Conservation (phyloP, 352 stramenopile species). For the Globisporangium sylvaticum region DNA sequence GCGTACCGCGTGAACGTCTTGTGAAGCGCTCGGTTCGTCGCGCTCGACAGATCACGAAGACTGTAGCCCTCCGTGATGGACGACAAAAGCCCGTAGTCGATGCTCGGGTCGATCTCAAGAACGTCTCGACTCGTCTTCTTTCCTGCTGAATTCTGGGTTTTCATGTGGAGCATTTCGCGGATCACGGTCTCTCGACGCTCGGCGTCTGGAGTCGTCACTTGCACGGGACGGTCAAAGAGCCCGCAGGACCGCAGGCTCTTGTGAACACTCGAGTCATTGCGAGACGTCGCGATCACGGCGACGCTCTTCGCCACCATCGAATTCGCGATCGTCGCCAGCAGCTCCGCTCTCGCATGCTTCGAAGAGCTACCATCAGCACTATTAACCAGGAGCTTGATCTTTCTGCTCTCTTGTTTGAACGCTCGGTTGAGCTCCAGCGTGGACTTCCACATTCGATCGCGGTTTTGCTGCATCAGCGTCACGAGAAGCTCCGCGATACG, state of each 20-base stretch:
- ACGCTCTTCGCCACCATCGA: constrained; percentile 70
- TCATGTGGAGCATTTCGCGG: constrained; percentile 53
- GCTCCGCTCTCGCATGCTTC: constrained; percentile 23
- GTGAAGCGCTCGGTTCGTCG: constrained; percentile 64
- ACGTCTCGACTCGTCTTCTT: constrained; percentile 6
- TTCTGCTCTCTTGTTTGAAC: constrained; percentile 35
- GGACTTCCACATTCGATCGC: constrained; percentile 54
- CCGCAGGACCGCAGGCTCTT: constrained; percentile 55
- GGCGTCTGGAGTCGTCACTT: constrained; percentile 54
- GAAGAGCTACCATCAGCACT: constrained; percentile 3
- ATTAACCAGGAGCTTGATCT: constrained; percentile 21
- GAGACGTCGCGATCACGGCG: constrained; percentile 47
- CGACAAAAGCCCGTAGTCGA: constrained; percentile 58
- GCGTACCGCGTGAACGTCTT: constrained; percentile 50
- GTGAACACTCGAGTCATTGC: constrained; percentile 66
- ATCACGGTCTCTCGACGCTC: constrained; percentile 64
- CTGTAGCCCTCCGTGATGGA: constrained; percentile 79
- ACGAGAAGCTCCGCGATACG: constrained; percentile 80
- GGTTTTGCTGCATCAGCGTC: constrained; percentile 47
- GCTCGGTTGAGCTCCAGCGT: constrained; percentile 56
- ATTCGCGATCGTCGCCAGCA: constrained; percentile 41
- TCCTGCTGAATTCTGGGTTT: constrained; percentile 18
- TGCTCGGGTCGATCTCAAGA: constrained; percentile 40
- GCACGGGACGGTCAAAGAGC: constrained; percentile 66
- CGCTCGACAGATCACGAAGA: constrained; percentile 70